phyloP scores from a whole-genome alignment of 2,329 filamentous ascomycete genomes.

The Claviceps capensis region DNA sequence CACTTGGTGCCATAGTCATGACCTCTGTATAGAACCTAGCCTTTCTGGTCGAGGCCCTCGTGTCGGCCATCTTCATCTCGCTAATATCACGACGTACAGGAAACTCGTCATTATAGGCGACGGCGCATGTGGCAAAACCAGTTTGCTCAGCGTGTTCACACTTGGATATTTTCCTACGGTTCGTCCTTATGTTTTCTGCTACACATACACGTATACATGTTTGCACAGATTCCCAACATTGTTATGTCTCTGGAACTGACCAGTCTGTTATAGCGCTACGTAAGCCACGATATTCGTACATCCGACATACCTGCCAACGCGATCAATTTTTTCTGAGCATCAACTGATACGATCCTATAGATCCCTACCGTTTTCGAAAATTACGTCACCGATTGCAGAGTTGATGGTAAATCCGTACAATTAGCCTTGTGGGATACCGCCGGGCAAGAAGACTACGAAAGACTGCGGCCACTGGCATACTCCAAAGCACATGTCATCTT shows the following conservation, averaged over 20 bases:
- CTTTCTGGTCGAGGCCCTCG: neutral
- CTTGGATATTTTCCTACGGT: constrained; percentile 96
- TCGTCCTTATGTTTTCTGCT: constrained; percentile 27
- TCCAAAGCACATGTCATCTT: constrained; percentile 95
- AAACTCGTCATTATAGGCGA: constrained; percentile 96
- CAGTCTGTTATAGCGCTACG: constrained; percentile 36
- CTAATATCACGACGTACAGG: constrained; percentile 31
- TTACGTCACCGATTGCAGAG: constrained; percentile 96
- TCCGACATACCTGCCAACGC: neutral
- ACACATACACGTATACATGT: constrained; percentile 3
- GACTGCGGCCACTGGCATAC: constrained; percentile 86
- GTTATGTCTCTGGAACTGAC: neutral
- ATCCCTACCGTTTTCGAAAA: constrained; percentile 98
- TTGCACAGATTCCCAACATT: constrained; percentile 11
- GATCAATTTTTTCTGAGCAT: no score
- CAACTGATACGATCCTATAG: constrained; percentile 19
- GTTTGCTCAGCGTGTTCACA: constrained; percentile 92
- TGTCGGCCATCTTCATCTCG: neutral
- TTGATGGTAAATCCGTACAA: constrained; percentile 97
- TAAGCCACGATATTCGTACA: constrained; percentile 21
- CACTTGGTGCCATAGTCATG: neutral
- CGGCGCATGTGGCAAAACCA: constrained; percentile 96
- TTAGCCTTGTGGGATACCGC: constrained; percentile 99
- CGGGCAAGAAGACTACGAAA: constrained; percentile 96
- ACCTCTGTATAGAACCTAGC: neutral